Conservation (phyloP, 352 stramenopile species). For the Pythium plurisporium region DNA sequence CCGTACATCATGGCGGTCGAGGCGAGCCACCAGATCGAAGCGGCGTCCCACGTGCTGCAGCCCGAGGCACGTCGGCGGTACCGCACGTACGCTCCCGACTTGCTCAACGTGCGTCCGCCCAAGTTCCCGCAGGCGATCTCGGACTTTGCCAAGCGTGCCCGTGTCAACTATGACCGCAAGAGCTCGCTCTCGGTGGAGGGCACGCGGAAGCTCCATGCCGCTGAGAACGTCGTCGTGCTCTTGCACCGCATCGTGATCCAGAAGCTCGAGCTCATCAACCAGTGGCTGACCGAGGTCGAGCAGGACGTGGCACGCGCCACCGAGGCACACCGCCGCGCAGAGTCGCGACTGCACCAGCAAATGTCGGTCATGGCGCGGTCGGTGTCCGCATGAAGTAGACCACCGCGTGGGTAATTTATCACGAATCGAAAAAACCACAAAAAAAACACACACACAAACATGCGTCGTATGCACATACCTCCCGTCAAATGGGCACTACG, state of each 20-base stretch:
- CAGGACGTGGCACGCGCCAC: constrained; percentile 47
- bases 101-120: constrained; percentile 44
- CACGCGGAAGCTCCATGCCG: constrained; percentile 52
- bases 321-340: constrained; percentile 42
- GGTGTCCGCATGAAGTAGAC: no score
- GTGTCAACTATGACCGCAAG: constrained; percentile 55
- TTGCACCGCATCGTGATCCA: constrained; percentile 73
- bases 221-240: constrained; percentile 69
- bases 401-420: constrained; percentile 16
- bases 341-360: constrained; percentile 59
- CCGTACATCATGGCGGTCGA: constrained; percentile 67
- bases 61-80: constrained; percentile 68
- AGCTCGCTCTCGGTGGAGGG: constrained; percentile 49
- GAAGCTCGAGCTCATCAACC: constrained; percentile 65
- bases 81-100: constrained; percentile 39
- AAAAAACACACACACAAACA: neutral
- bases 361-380: constrained; percentile 48
- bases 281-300: constrained; percentile 55
- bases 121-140: constrained; percentile 64
- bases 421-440: neutral
- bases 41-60: constrained; percentile 55
- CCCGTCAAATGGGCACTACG: neutral
- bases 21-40: constrained; percentile 61
- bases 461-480: neutral
- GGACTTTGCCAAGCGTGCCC: constrained; percentile 58